phyloP scores from a whole-genome alignment of 169 alveolate species.

The Plasmodium billcollinsi region DNA sequence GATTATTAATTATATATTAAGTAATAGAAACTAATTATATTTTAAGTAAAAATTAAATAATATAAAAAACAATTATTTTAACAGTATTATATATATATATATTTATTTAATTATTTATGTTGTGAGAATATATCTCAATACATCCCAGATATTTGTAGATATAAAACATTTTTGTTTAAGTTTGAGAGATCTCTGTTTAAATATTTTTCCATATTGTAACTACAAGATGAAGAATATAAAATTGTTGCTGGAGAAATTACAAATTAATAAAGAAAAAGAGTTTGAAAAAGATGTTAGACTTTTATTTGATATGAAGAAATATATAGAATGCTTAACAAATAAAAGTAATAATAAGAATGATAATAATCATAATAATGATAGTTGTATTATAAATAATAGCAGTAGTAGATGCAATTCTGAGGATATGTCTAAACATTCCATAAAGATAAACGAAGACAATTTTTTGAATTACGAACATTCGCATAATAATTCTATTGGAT shows the following conservation, averaged over 20 bases:
- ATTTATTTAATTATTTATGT: too few relatives aligned
- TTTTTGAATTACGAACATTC: neutral
- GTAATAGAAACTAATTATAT: too few relatives aligned
- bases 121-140: too few relatives aligned
- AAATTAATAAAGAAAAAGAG: conserved; percentile 24
- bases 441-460: too few relatives aligned
- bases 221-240: conserved; percentile 61
- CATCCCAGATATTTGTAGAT: neutral
- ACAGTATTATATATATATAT: too few relatives aligned
- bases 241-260: conserved; percentile 8
- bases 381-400: neutral
- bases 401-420: neutral
- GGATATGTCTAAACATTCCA: too few relatives aligned
- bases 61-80: too few relatives aligned
- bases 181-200: neutral
- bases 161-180: neutral
- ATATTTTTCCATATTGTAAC: neutral
- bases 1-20: too few relatives aligned
- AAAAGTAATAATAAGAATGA: neutral
- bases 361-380: neutral
- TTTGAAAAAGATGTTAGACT: conserved; percentile 63
- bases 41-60: too few relatives aligned
- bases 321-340: neutral
- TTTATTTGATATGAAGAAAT: conserved; percentile 34
- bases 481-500: neutral